phyloP scores from a whole-genome alignment of 805 yeast species.

The Candida jianshihensis region DNA sequence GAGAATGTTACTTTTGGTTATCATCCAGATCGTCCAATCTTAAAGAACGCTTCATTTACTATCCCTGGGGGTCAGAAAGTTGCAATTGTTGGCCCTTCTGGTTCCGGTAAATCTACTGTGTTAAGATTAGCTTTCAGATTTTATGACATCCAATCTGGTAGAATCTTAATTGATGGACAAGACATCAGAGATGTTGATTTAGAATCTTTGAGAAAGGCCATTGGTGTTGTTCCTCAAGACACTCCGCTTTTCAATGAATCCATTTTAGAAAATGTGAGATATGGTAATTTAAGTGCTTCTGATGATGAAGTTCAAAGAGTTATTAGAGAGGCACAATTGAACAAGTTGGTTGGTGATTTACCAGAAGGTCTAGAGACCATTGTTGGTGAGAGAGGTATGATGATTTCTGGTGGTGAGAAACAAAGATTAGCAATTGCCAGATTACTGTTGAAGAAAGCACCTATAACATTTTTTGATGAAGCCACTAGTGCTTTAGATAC shows the following conservation, averaged over 20 bases:
- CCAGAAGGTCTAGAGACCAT: conserved; percentile 83
- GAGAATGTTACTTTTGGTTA: conserved; percentile 93
- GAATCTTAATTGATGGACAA: conserved; percentile 81
- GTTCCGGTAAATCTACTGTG: conserved; percentile 91
- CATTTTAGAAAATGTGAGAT: conserved; percentile 78
- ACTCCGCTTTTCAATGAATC: conserved; percentile 93
- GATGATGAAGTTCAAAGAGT: conserved; percentile 64
- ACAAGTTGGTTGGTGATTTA: conserved; percentile 51
- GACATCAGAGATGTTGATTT: conserved; percentile 71
- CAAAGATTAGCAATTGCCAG: conserved; percentile 93
- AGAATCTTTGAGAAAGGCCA: conserved; percentile 61
- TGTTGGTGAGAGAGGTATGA: conserved; percentile 97
- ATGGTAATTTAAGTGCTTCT: conserved; percentile 69
- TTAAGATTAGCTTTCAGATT: conserved; percentile 80
- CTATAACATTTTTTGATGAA: conserved; percentile 92
- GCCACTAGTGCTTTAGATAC: conserved; percentile 97
- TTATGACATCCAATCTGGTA: conserved; percentile 74
- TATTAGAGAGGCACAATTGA: conserved; percentile 65
- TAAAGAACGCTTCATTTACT: conserved; percentile 71
- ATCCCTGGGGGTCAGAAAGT: conserved; percentile 89
- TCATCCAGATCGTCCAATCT: conserved; percentile 80
- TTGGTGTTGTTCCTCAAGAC: conserved; percentile 97
- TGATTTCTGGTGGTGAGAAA: conserved; percentile 99
- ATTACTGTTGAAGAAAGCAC: conserved; percentile 76
- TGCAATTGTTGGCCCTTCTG: conserved; percentile 95